Base-by-base conservation (phyloP, 108 stramenopile species). In the Skeletonema potamos region DNA sequence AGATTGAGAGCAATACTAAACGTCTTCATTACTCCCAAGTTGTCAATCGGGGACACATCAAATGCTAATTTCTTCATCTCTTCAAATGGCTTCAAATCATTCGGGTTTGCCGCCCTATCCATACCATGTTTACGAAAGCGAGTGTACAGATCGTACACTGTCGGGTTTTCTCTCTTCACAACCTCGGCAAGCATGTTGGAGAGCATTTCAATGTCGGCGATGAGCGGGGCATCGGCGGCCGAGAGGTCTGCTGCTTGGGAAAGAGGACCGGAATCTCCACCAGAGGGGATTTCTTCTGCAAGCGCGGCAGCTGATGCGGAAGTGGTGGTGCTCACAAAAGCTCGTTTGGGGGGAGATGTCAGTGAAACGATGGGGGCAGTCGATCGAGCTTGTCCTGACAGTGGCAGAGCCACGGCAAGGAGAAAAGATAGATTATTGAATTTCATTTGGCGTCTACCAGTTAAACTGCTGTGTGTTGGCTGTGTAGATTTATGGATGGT, bases 1-100 rank as follows among this genome's bases (percentile, higher is more conserved):
- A 95, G 63, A 56, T 88, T 87, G 30, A 95, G 76, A 22, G 90
- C 87, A 41, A 90, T 84, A 22, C 80, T 75, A 65, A 95, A 86
- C 33, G 74, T 81, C 32, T 92, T 84, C 74, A 82, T 82, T 3
- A 95, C 86, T n/a, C 86, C 89, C 64, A 92, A 66, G 28, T 86
- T 84, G 39, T 93, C 86, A 5, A 60, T 36, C 2, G 89, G 85
- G 11, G 74, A 39, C 26, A 93, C 79, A 15, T 82, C 79, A 37
- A 65, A 37, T 46, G 85, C 87, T 0, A 79, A 56, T 26, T 84
- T 64, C 32, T 84, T 85, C 89, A 93, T 93, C 24, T 57, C 54
- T 46, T 87, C 70, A 59, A 93, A 76, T n/a, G 87, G 48, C 15
- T 30, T 62, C 0, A 34, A 57, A 54, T 86, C 77, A 54, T 82